Conservation (phyloP, 2,329 filamentous ascomycete genomes). For the Paecilomyces fulvus region DNA sequence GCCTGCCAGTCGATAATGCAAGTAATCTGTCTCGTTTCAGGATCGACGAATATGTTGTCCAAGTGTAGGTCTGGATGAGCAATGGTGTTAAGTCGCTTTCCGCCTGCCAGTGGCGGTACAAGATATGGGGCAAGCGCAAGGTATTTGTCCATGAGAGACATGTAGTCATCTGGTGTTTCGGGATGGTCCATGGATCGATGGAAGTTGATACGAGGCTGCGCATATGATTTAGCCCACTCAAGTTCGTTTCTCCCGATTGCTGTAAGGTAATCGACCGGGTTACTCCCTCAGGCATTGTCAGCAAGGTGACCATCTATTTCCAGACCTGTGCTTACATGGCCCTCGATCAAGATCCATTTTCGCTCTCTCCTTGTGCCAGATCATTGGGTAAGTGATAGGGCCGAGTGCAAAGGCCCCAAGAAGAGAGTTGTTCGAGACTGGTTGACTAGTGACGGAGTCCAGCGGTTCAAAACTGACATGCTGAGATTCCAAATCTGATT, state of each 20-base stretch:
- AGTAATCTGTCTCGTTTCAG: conserved; percentile 8
- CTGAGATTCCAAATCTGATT: conserved; percentile 5
- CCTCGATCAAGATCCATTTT: conserved; percentile 7
- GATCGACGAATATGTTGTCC: conserved; percentile 15
- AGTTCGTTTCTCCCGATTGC: conserved; percentile 9
- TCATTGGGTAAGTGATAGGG: conserved; percentile 6
- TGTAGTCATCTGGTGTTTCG: conserved; percentile 6
- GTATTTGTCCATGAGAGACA: conserved; percentile 4
- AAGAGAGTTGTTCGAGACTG: not conserved
- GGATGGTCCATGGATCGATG: conserved; percentile 6
- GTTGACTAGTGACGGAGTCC: not conserved
- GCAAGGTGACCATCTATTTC: not conserved
- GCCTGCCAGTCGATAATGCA: conserved; percentile 12
- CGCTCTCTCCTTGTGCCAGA: conserved; percentile 5
- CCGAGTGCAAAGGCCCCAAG: conserved; percentile 5
- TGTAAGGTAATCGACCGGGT: conserved; percentile 6
- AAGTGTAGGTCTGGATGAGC: conserved; percentile 16
- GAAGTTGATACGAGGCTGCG: conserved; percentile 9
- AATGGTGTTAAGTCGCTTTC: conserved; percentile 7
- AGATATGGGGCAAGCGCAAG: conserved; percentile 5
- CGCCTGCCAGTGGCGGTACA: not conserved
- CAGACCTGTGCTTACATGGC: conserved; percentile 7
- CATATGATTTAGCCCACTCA: conserved; percentile 7
- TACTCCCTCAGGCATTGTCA: conserved; percentile 2
- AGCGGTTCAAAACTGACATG: not conserved